Evolutionary conservation across 306 rosid genomes (phyloP).

Genomic region (cucumber (Cucumis sativus)): Cucumber_9930_V3 NC_026661.2:3500001-3500500

Average conservation of each 20-base stretch:
- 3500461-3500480: constrained; percentile 72
- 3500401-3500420: neutral
- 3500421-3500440: neutral
- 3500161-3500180: neutral
- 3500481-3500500: constrained; percentile 92
- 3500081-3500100: constrained; percentile 52
- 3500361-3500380: neutral
- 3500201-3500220: neutral
- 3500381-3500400: neutral
- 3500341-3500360: neutral
- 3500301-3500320: neutral
- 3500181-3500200: neutral
- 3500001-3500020: constrained; percentile 83
- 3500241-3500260: neutral
- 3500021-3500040: constrained; percentile 79
- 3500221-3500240: neutral
- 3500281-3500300: neutral
- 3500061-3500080: constrained; percentile 89
- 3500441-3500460: constrained; percentile 50
- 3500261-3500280: neutral
- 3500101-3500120: neutral
- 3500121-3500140: neutral
- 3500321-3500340: neutral
- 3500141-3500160: neutral
- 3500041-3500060: constrained; percentile 90